Base-by-base conservation (phyloP, 164 flowering plant species). In the Berberis thunbergii region DNA sequence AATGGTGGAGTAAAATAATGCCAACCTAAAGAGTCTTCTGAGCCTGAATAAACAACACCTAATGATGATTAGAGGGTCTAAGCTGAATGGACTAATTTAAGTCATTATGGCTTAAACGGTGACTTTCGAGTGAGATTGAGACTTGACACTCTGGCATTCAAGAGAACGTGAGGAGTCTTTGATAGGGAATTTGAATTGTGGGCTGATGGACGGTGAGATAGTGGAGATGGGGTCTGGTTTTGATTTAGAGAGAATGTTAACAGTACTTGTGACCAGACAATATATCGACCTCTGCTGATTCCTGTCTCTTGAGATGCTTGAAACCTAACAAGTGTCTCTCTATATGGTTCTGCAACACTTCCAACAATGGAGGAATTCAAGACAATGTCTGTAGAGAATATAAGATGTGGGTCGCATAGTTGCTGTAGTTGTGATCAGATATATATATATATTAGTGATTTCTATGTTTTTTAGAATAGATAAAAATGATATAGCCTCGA, bases 1-100 rank as follows among this genome's bases (percentile, higher is more conserved):
- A 73, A 62, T 52, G 8, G 39, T 64, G 64, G 49, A 3, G 61
- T 76, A 69, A 70, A 77, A 69, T 74, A 70, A 56, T n/a, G 43
- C 43, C 61, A 39, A 70, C 57, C 55, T 39, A 49, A 59, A 55
- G 42, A 7, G 60, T 12, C 40, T 62, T 50, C 55, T 58, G 69
- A 42, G 10, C 8, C 44, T 57, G 46, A 26, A 65, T 57, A 43
- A 38, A 57, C 10, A 12, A 52, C n/a, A 52, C 1, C 2, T 4
- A 52, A 52, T 26, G 11, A 52, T 52, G 54, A 52, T 52, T 52
- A 59, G 44, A 45, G 13, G 46, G 50, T 62, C 70, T 46, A 26
- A 26, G 26, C 26, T 26, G 26, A 26, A 26, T 26, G 26, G 26
- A 26, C 26, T 26, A 26, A 26, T 26, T 26, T 26, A 26, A 26